Percentiles rank a stretch among this genome's conserved stretches.
Conservation (phyloP, 495 filamentous ascomycete genomes). For the Penicillium goetzii region DNA sequence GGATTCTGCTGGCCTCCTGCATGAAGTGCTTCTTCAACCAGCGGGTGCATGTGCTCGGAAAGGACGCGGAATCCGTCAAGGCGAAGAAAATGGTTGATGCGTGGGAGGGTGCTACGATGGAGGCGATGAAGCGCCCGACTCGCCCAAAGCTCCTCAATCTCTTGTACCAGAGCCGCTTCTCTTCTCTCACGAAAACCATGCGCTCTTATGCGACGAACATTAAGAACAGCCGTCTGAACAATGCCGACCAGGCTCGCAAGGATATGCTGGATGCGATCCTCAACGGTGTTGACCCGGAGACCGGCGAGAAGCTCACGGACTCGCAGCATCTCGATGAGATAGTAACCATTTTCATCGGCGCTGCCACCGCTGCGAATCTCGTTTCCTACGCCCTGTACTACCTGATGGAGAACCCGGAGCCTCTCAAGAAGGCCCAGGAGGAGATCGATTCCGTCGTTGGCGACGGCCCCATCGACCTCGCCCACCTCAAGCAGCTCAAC, state of each 20-base stretch:
- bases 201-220: constrained; percentile 59
- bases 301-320: constrained; percentile 62
- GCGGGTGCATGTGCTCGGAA: constrained; percentile 36
- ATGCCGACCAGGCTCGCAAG: constrained; percentile 51
- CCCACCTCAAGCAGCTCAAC: constrained; percentile 65
- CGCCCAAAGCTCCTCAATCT: constrained; percentile 43
- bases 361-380: constrained; percentile 42
- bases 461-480: constrained; percentile 37
- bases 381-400: constrained; percentile 46
- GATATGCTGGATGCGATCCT: constrained; percentile 74
- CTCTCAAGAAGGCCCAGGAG: constrained; percentile 37
- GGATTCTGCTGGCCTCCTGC: constrained; percentile 69
- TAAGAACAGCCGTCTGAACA: constrained; percentile 55
- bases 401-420: constrained; percentile 38
- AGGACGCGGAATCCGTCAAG: constrained; percentile 26
- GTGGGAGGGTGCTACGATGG: constrained; percentile 44
- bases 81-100: constrained; percentile 37
- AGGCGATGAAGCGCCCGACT: constrained; percentile 47
- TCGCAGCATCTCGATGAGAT: constrained; percentile 67
- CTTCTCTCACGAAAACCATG: constrained; percentile 58
- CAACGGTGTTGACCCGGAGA: constrained; percentile 64
- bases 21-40: constrained; percentile 59
- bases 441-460: constrained; percentile 42
- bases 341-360: constrained; percentile 47
- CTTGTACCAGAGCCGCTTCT: constrained; percentile 51